phyloP scores from a whole-genome alignment of 1,284 basidiomycete genomes.

The Sporisorium scitamineum region DNA sequence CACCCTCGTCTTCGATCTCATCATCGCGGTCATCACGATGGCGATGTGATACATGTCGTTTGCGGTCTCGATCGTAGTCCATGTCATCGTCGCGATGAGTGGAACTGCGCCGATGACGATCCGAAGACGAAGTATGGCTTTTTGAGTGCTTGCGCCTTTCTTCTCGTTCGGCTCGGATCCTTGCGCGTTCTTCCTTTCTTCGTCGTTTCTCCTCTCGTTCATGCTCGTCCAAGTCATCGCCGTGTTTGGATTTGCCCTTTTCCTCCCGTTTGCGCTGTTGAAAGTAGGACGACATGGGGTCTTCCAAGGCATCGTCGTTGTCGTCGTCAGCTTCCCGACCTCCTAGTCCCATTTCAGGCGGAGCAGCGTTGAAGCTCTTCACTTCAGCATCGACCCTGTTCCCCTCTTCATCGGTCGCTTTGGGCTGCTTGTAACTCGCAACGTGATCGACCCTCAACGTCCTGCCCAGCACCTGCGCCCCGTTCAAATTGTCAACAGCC shows the following conservation, averaged over 20 bases:
- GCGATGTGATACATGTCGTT: conserved; percentile 1
- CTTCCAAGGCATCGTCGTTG: conserved; percentile 82
- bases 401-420: conserved; percentile 81
- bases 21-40: neutral
- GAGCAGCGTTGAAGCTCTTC: conserved; percentile 63
- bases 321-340: conserved; percentile 68
- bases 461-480: conserved; percentile 85
- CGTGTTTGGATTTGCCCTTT: conserved; percentile 11
- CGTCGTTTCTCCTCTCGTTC: conserved; percentile 50
- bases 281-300: conserved; percentile 93
- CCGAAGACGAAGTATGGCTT: neutral
- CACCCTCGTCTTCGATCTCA: conserved; percentile 2
- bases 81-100: neutral
- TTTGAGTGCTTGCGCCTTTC: conserved; percentile 4
- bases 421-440: conserved; percentile 86
- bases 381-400: conserved; percentile 84
- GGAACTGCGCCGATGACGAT: neutral
- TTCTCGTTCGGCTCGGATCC: conserved; percentile 44
- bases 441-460: conserved; percentile 92
- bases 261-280: conserved; percentile 54
- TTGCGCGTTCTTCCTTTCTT: conserved; percentile 60
- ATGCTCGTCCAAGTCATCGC: conserved; percentile 6
- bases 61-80: neutral
- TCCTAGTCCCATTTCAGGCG: conserved; percentile 25
- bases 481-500: conserved; percentile 98